A percentile compares a stretch with the other conserved stretches of the same genome.
Conservation (phyloP, 768 basidiomycete species). For the Hortiboletus flavorubellus region DNA sequence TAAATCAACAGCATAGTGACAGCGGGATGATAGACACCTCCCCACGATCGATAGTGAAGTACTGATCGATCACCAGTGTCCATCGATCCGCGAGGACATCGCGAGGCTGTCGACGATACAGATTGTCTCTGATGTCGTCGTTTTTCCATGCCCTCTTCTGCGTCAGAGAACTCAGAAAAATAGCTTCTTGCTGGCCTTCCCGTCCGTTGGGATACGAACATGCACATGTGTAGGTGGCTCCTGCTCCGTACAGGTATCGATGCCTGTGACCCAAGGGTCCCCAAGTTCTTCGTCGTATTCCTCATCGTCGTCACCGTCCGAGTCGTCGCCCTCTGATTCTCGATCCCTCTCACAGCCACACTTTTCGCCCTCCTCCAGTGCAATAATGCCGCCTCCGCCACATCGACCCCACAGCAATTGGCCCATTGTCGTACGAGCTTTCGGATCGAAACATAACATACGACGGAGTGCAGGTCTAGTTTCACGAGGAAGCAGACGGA, state of each 20-base stretch:
- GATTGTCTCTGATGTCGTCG: background rate
- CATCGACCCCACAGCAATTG: conserved; percentile 83
- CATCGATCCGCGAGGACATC: conserved; percentile 16
- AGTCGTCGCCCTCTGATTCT: conserved; percentile 21
- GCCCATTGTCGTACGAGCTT: conserved; percentile 85
- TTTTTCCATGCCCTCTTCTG: background rate
- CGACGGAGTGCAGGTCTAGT: conserved; percentile 84
- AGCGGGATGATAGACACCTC: background rate
- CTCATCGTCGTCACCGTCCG: conserved; percentile 34
- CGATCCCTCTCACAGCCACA: conserved; percentile 64
- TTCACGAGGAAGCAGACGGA: conserved; percentile 92
- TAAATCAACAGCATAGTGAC: background rate
- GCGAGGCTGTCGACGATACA: conserved; percentile 8
- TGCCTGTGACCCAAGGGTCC: conserved; percentile 82
- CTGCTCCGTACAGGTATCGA: conserved; percentile 64
- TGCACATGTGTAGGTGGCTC: conserved; percentile 57
- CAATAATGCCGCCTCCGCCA: conserved; percentile 67
- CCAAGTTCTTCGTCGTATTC: conserved; percentile 71
- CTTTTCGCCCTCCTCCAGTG: conserved; percentile 30
- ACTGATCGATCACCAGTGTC: conserved; percentile 11
- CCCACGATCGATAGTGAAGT: background rate
- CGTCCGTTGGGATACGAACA: conserved; percentile 70
- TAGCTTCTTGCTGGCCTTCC: conserved; percentile 67
- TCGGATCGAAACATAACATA: conserved; percentile 92
- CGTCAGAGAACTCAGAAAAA: conserved; percentile 52